Percentiles rank a stretch among this genome's conserved stretches.
These are phyloP conservation scores for Musa beccarii DNA, from an alignment of 176 grass and related monocot genomes.

Conservation along the genomic window DNA sequence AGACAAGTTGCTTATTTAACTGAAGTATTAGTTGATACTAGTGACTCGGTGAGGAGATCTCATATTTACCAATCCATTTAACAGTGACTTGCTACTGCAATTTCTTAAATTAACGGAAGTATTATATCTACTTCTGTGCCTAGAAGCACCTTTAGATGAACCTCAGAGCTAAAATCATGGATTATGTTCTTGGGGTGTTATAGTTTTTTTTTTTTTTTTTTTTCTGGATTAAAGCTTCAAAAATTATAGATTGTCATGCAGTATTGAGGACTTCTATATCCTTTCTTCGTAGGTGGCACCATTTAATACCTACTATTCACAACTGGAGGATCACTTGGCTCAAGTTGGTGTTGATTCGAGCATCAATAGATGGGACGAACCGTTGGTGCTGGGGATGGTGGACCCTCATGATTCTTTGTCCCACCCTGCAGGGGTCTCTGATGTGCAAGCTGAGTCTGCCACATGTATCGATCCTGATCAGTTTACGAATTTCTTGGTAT, in stretches of 20 bases:
- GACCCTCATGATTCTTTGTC: slow-evolving; percentile 92
- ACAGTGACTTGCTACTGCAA: not conserved
- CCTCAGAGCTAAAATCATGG: too few species aligned
- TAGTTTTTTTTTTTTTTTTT: not conserved
- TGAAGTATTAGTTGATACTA: too few species aligned
- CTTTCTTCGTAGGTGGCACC: slow-evolving; percentile 71
- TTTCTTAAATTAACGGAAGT: not conserved
- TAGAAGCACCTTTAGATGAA: too few species aligned
- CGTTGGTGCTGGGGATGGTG: slow-evolving; percentile 79
- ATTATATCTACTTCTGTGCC: too few species aligned
- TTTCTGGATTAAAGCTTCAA: not conserved
- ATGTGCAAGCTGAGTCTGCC: slow-evolving; percentile 84
- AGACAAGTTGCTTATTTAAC: too few species aligned
- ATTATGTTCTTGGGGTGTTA: not conserved
- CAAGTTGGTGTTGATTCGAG: slow-evolving; percentile 68
- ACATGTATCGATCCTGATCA: slow-evolving; percentile 76
- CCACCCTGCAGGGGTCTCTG: slow-evolving; percentile 81
- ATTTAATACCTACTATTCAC: slow-evolving; percentile 91
- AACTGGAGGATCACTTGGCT: slow-evolving; percentile 56
- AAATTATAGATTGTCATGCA: not conserved
- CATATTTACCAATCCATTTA: too few species aligned
- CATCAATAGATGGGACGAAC: slow-evolving; percentile 89
- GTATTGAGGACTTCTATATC: not conserved
- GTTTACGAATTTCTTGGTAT: slow-evolving; percentile 90
- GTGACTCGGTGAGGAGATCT: too few species aligned